These are phyloP conservation scores for Cryoendolithus antarcticus DNA, from an alignment of 2,329 filamentous ascomycete genomes.

Conservation along the genomic window DNA sequence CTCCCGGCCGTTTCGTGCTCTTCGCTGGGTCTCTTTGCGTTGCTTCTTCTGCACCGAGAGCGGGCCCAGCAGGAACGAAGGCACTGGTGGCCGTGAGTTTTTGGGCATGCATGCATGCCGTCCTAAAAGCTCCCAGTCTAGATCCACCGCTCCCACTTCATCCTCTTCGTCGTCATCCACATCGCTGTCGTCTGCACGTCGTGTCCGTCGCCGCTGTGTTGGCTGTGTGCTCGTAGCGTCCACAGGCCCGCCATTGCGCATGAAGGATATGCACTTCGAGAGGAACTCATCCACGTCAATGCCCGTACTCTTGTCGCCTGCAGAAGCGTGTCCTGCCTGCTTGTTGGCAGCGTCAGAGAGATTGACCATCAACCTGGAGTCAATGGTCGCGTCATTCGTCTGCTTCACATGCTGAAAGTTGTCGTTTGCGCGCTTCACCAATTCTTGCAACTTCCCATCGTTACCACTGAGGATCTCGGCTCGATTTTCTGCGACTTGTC, in stretches of 20 bases:
- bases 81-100: slow-evolving; percentile 61
- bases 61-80: slow-evolving; percentile 77
- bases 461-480: slow-evolving; percentile 56
- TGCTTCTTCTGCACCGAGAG: slow-evolving; percentile 78
- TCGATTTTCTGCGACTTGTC: slow-evolving; percentile 46
- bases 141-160: slow-evolving; percentile 57
- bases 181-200: slow-evolving; percentile 4
- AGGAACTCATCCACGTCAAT: slow-evolving; percentile 87
- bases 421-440: slow-evolving; percentile 31
- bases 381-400: slow-evolving; percentile 80
- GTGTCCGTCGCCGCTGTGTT: slow-evolving; percentile 10
- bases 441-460: slow-evolving; percentile 33
- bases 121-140: slow-evolving; percentile 81
- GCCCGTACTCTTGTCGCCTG: slow-evolving; percentile 61
- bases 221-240: slow-evolving; percentile 32
- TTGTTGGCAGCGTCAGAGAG: slow-evolving; percentile 70
- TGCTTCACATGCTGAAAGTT: slow-evolving; percentile 59
- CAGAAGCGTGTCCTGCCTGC: slow-evolving; percentile 60
- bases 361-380: slow-evolving; percentile 72
- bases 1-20: slow-evolving; percentile 56
- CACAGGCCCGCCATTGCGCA: slow-evolving; percentile 51
- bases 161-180: slow-evolving; percentile 46
- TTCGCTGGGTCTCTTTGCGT: slow-evolving; percentile 58
- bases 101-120: slow-evolving; percentile 61
- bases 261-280: slow-evolving; percentile 77